Conservation (phyloP, 75 land plant species). For the Pinus albicaulis region DNA sequence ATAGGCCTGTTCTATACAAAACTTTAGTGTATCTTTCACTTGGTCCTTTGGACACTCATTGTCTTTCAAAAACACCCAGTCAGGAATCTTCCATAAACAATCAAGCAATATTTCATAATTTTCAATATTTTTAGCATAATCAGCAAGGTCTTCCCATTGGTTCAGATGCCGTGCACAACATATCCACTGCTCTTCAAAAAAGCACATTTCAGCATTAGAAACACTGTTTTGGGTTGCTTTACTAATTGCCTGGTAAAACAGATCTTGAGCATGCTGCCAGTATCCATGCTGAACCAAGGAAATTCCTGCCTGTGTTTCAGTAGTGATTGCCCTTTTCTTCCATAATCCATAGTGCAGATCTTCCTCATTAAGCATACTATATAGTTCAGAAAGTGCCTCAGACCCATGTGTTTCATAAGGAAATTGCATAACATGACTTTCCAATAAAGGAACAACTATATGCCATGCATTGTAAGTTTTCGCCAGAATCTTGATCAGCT, state of each 20-base stretch:
- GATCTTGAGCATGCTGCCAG: slow-evolving; percentile 93
- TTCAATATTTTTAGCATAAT: slow-evolving; percentile 84
- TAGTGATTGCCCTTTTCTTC: slow-evolving; percentile 81
- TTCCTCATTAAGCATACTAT: slow-evolving; percentile 87
- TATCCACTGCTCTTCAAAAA: slow-evolving; percentile 99
- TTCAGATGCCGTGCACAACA: slow-evolving; percentile 82
- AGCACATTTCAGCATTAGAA: slow-evolving; percentile 95
- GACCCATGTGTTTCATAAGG: slow-evolving; percentile 74
- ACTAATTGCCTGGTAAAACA: slow-evolving; percentile 86
- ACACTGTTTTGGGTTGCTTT: slow-evolving; percentile 86
- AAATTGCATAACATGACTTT: slow-evolving; percentile 93
- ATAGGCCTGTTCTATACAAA: slow-evolving; percentile 75
- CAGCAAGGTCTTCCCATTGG: slow-evolving; percentile 92
- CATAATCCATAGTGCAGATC: slow-evolving; percentile 93
- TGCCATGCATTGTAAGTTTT: slow-evolving; percentile 99
- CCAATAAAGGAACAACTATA: slow-evolving; percentile 80
- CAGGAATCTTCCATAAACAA: slow-evolving; percentile 80
- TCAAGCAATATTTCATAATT: slow-evolving; percentile 88
- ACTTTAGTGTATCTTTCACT: slow-evolving; percentile 88
- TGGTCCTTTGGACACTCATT: slow-evolving; percentile 88
- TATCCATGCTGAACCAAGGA: slow-evolving; percentile 96
- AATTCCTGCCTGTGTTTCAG: slow-evolving; percentile 89
- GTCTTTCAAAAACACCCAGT: slow-evolving; percentile 87
- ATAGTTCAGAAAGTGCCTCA: slow-evolving; percentile 93
- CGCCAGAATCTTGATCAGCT: slow-evolving; percentile 94